Evolutionary conservation across 345 rosid genomes (phyloP), one percentile per base, ranked within the genome.

Genomic region (Lepidium africanum): DNA sequence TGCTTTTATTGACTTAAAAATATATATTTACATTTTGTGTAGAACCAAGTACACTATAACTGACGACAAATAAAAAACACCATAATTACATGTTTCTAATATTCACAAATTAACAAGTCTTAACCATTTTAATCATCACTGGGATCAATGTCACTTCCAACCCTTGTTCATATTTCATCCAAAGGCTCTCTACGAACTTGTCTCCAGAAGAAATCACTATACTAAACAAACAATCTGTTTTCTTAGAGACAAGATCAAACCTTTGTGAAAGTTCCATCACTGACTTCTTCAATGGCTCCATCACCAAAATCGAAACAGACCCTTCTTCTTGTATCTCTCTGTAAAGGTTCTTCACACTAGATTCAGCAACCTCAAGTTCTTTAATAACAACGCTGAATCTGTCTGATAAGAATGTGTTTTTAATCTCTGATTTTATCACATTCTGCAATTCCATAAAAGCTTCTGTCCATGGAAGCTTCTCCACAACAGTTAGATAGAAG

Each of bases 201-300:
- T 91, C 89, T 6, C 93, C 88, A 17, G 90, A 86, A 1, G 79
- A 59, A 59, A 89, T 75, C 69, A 91, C 84, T 62, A 86, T 72
- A 71, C 82, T 88, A 75, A 78, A 82, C 71, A 91, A 86, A 63
- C 62, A 59, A 68, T 79, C 82, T 39, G 82, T 86, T 73, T 76
- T 84, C 70, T 78, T 84, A 2, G 82, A 61, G 59, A 91, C 83
- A 66, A 70, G 37, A 67, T 94, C 91, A 56, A 91, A 67, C 54
- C 84, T 95, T 11, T 78, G 77, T 0, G 91, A 81, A 25, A 91
- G 86, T 21, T 79, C 70, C 47, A 73, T 87, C 14, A 79, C 85
- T 6, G 38, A 77, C 45, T n/a, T 58, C 47, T 75, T 70, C 58
- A 87, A 46, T 63, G 75, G 65, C 37, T 78, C 76, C 68, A 82